Evolutionary conservation across 2,329 filamentous ascomycete species (phyloP), one percentile per base, ranked within the genome.

Genomic region (Fusarium nematophilum): DNA sequence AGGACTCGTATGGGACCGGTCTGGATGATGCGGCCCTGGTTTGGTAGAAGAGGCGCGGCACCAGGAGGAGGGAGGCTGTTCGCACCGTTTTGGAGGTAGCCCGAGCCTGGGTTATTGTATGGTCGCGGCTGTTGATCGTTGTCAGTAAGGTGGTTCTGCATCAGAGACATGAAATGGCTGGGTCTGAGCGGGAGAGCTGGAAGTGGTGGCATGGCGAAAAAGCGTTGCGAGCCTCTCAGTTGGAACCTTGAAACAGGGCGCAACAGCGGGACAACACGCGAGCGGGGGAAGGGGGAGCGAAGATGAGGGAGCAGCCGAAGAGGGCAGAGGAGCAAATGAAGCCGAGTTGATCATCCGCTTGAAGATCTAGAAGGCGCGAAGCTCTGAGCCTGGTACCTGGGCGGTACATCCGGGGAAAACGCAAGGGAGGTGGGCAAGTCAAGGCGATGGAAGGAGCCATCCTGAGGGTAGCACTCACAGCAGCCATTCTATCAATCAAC

Each of bases 21-120:
- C 73, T 90, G 86, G 70, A 90, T 80, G 63, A 90, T 75, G 62
- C 87, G 85, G 57, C 87, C 87, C 73, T 89, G 86, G 74, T 89
- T 89, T 52, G 87, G 87, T 55, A 89, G 79, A 50, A 89, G 83
- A 63, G 87, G 87, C 36, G 84, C 82, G 64, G 86, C 86, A 71
- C 86, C 86, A 33, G 85, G 79, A 62, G 82, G 83, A 56, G 80
- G 76, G 37, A 84, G 74, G 60, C 79, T 76, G 53, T 78, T 76
- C 63, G 81, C 83, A 72, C 86, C 87, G 77, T 90, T 89, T 68
- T 86, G 83, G 72, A 89, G 78, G 75, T 87, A 89, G 75, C 81
- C 82, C 67, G 77, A 87, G 75, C 81, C 82, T 66, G 76, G 75
- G 72, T 79, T 81, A 73, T 78, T 83, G 76, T 78, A 79, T 63